Base-by-base conservation (phyloP, 2,329 filamentous ascomycete species). In the Mycosphaerella sp. region DNA sequence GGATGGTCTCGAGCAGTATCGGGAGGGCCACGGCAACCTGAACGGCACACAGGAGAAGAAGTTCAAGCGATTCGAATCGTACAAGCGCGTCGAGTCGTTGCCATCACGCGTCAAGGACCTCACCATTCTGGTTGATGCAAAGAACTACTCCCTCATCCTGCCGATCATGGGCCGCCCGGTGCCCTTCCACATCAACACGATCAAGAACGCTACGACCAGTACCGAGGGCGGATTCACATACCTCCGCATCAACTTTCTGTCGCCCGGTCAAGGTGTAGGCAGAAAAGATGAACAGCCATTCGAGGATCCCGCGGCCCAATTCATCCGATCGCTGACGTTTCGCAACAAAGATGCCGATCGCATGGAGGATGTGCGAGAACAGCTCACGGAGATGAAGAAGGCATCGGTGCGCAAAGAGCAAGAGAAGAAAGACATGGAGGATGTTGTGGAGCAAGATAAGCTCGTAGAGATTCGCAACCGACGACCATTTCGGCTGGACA, bases 351-450 rank as follows among this genome's bases (percentile, higher is more conserved):
- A 97, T 68, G 85, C 90, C 55, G 83, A 89, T 57, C 84, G 92
- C 59, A 90, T 98, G 69, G 86, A 89, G 55, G 89, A 95, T 65
- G 93, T 98, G 62, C 86, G 90, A 10, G 87, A 87, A 57, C 88
- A 95, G 67, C 97, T 98, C 64, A 92, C 89, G 9, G 93, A 96
- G 67, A 85, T 98, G 77, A 95, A 96, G 76, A 95, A 93, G 69
- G 89, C 92, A 63, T 84, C 88, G 4, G 82, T 89, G 41, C 91
- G 95, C 72, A 87, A 89, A 64, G 93, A 98, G 72, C 91, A 96
- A 66, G 92, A 96, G 73, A 96, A 97, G 82, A 98, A 98, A 76
- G 92, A 98, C 64, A 87, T 98, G 87, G 93, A 98, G 70, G 93
- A 98, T 72, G 93, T 98, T 21, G 91, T 98, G 5, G 93, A 97